Conservation (phyloP, 495 filamentous ascomycete genomes). For the Aspergillus indologenus region DNA sequence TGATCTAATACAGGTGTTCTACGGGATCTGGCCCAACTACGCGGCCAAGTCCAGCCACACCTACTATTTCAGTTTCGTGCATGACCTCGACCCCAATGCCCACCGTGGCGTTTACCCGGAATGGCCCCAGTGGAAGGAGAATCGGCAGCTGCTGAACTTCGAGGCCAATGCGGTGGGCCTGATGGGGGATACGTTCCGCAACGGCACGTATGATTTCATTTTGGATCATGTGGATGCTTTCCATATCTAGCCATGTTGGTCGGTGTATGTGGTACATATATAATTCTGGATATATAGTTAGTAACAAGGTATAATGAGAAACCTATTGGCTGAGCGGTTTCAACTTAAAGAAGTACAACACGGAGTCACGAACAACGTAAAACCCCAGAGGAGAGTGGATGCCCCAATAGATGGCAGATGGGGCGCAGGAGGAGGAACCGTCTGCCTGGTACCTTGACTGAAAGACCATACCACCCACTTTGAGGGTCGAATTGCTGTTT, state of each 20-base stretch:
- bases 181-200: slow-evolving; percentile 59
- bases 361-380: too few species aligned
- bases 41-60: slow-evolving; percentile 55
- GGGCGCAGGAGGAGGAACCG: too few species aligned
- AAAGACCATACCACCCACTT: too few species aligned
- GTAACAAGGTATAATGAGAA: too few species aligned
- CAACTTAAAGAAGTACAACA: too few species aligned
- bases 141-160: slow-evolving; percentile 57
- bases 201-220: slow-evolving; percentile 47
- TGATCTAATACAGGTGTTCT: slow-evolving; percentile 65
- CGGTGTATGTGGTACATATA: not conserved
- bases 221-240: slow-evolving; percentile 41
- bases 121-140: slow-evolving; percentile 62
- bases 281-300: not conserved
- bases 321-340: too few species aligned
- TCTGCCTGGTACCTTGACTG: too few species aligned
- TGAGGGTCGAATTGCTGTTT: too few species aligned
- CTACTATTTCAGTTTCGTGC: slow-evolving; percentile 65
- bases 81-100: slow-evolving; percentile 62
- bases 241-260: slow-evolving; percentile 40
- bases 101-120: slow-evolving; percentile 32
- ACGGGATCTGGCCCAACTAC: slow-evolving; percentile 57
- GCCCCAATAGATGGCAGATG: too few species aligned
- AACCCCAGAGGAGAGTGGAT: too few species aligned
- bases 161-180: slow-evolving; percentile 40